A percentile compares a stretch with the other conserved stretches of the same genome.
phyloP scores from a whole-genome alignment of 139 green algal genomes.

The Chlorella vulgaris region DNA sequence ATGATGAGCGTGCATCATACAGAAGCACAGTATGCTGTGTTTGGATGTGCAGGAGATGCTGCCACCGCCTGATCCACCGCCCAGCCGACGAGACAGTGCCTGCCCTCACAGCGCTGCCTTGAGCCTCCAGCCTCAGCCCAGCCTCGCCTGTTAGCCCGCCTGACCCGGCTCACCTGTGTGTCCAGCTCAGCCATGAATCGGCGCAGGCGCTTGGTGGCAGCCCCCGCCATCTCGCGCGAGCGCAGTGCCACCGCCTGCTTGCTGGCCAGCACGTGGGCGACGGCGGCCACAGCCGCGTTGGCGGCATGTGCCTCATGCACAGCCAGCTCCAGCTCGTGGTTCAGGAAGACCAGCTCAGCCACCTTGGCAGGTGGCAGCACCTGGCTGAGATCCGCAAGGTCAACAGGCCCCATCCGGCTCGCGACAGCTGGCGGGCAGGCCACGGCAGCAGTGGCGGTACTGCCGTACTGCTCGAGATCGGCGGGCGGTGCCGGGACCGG shows the following conservation, averaged over 20 bases:
- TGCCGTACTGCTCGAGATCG: no score
- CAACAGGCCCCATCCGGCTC: slow-evolving; percentile 1
- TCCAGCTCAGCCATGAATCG: slow-evolving; percentile 56
- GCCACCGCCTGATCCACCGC: background rate
- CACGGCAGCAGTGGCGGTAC: no score
- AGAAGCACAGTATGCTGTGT: no score
- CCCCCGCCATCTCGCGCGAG: slow-evolving; percentile 31
- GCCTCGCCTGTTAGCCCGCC: background rate
- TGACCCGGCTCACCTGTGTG: slow-evolving; percentile 39
- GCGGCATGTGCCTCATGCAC: slow-evolving; percentile 41
- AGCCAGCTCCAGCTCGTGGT: slow-evolving; percentile 36
- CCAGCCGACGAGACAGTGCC: background rate
- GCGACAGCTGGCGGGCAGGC: no score
- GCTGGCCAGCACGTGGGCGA: slow-evolving; percentile 57
- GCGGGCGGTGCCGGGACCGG: no score
- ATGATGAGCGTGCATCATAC: no score
- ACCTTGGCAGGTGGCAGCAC: slow-evolving; percentile 44
- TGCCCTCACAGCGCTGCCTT: background rate
- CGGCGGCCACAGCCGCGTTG: slow-evolving; percentile 58
- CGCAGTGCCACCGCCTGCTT: slow-evolving; percentile 55
- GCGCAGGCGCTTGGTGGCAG: slow-evolving; percentile 48
- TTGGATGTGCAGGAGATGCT: background rate
- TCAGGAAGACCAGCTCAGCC: slow-evolving; percentile 40
- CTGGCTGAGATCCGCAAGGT: slow-evolving; percentile 22
- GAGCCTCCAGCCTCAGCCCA: background rate